phyloP scores from a whole-genome alignment of 179 eudicot species.

The Carnegiea gigantea region DNA sequence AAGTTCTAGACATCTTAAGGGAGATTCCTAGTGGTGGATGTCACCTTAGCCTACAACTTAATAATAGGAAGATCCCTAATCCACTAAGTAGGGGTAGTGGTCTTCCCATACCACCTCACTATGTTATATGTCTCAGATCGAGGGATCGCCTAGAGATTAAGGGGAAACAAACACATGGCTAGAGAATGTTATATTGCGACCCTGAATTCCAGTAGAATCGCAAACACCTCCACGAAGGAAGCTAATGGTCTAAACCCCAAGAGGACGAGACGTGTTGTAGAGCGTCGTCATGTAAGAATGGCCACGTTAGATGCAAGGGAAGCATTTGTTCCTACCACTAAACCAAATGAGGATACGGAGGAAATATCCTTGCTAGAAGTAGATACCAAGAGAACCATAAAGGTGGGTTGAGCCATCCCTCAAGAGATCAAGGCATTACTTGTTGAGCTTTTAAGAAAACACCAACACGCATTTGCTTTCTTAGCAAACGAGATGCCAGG shows the following conservation, averaged over 20 bases:
- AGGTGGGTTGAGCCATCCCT: neutral
- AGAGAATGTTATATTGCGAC: neutral
- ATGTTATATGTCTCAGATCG: neutral
- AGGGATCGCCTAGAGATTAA: neutral
- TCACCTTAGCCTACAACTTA: neutral
- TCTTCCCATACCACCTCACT: neutral
- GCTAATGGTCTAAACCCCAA: neutral
- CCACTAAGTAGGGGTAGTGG: neutral
- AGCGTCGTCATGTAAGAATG: too few species aligned
- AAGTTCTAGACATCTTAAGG: neutral
- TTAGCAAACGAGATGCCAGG: neutral
- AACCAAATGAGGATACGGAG: neutral
- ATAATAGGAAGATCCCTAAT: neutral
- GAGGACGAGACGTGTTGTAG: neutral
- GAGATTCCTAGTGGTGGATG: neutral
- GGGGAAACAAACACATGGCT: neutral
- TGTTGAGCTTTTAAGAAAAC: neutral
- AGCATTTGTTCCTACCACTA: neutral
- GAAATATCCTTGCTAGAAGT: neutral
- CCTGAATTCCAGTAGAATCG: neutral
- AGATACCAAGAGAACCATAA: neutral
- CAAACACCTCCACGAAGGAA: fast-evolving
- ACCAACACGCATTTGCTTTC: neutral
- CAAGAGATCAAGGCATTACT: neutral
- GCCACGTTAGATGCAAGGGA: neutral